Evolutionary conservation across 1,284 basidiomycete genomes (phyloP), one percentile per base, ranked within the genome.

Genomic region (Grifola frondosa): DNA sequence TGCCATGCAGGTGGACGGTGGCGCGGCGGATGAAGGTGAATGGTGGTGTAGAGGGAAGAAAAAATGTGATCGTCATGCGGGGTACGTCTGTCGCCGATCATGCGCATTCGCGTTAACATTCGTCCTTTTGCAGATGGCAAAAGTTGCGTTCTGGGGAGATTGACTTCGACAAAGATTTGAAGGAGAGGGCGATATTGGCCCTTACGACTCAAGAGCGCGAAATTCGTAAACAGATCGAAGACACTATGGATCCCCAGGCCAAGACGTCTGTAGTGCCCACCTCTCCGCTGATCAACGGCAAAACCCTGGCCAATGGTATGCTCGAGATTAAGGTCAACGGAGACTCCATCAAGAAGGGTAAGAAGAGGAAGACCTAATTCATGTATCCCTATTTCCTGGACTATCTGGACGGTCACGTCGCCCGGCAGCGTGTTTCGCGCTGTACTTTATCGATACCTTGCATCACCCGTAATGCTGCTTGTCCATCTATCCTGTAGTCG

Each of bases 21-120:
- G 57, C n/a, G 66, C 61, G 8, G 53, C 56, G 5, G 62, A 57
- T 2, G 66, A 71, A 20, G 78, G 75, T 5, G 77, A 78, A 40
- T 87, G 82, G 78, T 91, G 88, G 82, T 88, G 88, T 60, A 68
- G 70, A 30, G 85, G 81, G 29, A 79, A 81, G 62, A 79, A 78
- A 58, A 78, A 80, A 42, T 93, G 90, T 53, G 81, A 84, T 31
- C 77, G 89, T 21, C 90, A 93, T 64, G 70, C 71, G 37, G 88
- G 87, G 85, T 89, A 62, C 17, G 28, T 33, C 30, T 43, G 38
- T 22, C 9, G 21, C 16, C 6, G n/a, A 20, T 8, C 28, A 30
- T 16, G 11, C n/a, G 10, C 5, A 10, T 13, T 42, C 36, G 30
- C 38, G n/a, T n/a, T 36, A 25, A 43, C 48, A 47, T 50, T 54